Conservation (phyloP, 805 yeast species). For the Candida hispaniensis region DNA sequence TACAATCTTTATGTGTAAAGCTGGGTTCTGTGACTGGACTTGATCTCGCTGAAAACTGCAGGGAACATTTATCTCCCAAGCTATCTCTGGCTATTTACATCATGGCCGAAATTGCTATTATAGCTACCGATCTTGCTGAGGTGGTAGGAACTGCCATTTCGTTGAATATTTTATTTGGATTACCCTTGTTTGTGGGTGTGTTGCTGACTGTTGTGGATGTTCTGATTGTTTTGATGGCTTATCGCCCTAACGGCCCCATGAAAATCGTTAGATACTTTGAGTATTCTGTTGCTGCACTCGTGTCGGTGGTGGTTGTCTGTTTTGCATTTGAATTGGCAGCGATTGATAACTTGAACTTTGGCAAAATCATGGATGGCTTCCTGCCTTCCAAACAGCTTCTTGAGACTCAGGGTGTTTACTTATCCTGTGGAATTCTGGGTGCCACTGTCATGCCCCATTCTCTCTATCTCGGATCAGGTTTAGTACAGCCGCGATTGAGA, state of each 20-base stretch:
- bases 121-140: slow-evolving; percentile 89
- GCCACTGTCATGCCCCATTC: slow-evolving; percentile 96
- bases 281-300: slow-evolving; percentile 58
- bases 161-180: slow-evolving; percentile 58
- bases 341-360: slow-evolving; percentile 38
- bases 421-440: slow-evolving; percentile 76
- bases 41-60: slow-evolving; percentile 78
- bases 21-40: slow-evolving; percentile 84
- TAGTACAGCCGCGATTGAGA: slow-evolving; percentile 73
- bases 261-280: slow-evolving; percentile 69
- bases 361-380: slow-evolving; percentile 52
- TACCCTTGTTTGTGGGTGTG: slow-evolving; percentile 70
- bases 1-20: slow-evolving; percentile 75
- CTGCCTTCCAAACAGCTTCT: slow-evolving; percentile 52
- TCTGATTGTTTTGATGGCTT: slow-evolving; percentile 63
- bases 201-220: slow-evolving; percentile 74
- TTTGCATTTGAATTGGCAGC: slow-evolving; percentile 55
- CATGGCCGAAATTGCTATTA: slow-evolving; percentile 75
- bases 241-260: slow-evolving; percentile 67
- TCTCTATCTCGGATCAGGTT: slow-evolving; percentile 70
- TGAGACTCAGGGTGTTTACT: slow-evolving; percentile 56
- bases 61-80: slow-evolving; percentile 56
- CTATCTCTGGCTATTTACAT: slow-evolving; percentile 52
- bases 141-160: slow-evolving; percentile 91
- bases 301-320: slow-evolving; percentile 63